phyloP scores from a whole-genome alignment of 2,329 filamentous ascomycete species.

The Ustulina deusta region DNA sequence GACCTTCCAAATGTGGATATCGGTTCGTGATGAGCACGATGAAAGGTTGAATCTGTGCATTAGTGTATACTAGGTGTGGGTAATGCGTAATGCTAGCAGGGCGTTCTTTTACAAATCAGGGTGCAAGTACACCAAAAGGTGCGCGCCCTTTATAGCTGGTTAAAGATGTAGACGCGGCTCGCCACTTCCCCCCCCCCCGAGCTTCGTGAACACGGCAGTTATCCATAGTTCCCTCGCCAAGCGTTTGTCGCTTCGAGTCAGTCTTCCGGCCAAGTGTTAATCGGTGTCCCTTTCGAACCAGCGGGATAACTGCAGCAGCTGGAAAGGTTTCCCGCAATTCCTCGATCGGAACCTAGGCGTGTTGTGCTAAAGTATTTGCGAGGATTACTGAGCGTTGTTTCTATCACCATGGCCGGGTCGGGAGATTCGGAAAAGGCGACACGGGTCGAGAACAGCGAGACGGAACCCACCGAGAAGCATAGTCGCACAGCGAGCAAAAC shows the following conservation, averaged over 20 bases:
- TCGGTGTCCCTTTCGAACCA: neutral
- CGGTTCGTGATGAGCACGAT: conserved; percentile 2
- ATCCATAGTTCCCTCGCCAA: conserved; percentile 6
- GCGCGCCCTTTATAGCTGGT: conserved; percentile 7
- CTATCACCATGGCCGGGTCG: conserved; percentile 37
- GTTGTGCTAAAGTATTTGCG: neutral
- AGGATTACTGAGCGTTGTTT: no score
- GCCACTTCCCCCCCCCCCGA: neutral
- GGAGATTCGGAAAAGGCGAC: conserved; percentile 36
- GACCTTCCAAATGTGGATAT: conserved; percentile 20
- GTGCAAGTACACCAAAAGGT: conserved; percentile 15
- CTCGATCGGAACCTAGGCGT: neutral
- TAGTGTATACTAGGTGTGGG: neutral
- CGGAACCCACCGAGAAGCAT: conserved; percentile 25
- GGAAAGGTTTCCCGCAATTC: neutral
- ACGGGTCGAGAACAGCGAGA: conserved; percentile 30
- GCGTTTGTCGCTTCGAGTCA: conserved; percentile 6
- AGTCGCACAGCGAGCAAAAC: conserved; percentile 31
- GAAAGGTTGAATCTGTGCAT: conserved; percentile 8
- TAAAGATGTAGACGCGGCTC: conserved; percentile 13
- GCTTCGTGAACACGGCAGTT: conserved; percentile 3
- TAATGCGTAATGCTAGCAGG: conserved; percentile 6
- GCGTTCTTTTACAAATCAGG: conserved; percentile 27
- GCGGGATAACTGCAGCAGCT: neutral
- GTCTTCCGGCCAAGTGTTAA: neutral